Evolutionary conservation across 176 grass and related monocot species (phyloP), one percentile per base, ranked within the genome.

Genomic region (Echinochloa phyllopogon): DNA sequence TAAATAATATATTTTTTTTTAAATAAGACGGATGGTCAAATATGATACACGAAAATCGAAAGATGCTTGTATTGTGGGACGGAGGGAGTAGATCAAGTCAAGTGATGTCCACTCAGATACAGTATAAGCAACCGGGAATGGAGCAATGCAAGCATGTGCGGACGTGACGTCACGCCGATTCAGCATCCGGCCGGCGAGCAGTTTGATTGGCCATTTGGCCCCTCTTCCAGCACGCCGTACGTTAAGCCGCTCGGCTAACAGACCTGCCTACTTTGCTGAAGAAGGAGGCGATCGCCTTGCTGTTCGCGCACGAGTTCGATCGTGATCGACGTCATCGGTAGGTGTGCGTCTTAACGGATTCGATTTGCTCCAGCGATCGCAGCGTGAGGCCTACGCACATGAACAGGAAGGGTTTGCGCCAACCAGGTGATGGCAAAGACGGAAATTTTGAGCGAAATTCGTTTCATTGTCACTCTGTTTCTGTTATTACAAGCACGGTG

Each of bases 241-340:
- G 69, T 10, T 1, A 25, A 40, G 52, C n/a, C 9, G 25, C 20
- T 1, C 56, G 41, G 33, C 25, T 7, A 43, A 60, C 11, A 6
- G 27, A 43, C 65, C 62, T 82, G 77, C 77, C 88, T 82, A 82
- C 72, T 75, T 69, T 48, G n/a, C 79, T 5, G 13, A 8, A 48
- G 15, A 1, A 10, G 10, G 6, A 61, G 18, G n/a, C 18, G 40
- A 10, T 11, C 11, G 27, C 27, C 4, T 76, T 36, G 37, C 20
- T 42, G 47, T 25, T 37, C 7, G 1, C 3, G 56, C 63, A 55
- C 73, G 38, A 69, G 50, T 7, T 65, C 39, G 67, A 65, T 60
- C 68, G 24, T 6, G 20, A 52, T 18, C 43, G 68, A 36, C 59
- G 47, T 53, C 72, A 52, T 6, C 33, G 12, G 1, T 6, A 23